A percentile compares a stretch with the other conserved stretches of the same genome.
phyloP scores from a whole-genome alignment of 2,329 filamentous ascomycete species.

The Paraphoma chrysanthemicola region DNA sequence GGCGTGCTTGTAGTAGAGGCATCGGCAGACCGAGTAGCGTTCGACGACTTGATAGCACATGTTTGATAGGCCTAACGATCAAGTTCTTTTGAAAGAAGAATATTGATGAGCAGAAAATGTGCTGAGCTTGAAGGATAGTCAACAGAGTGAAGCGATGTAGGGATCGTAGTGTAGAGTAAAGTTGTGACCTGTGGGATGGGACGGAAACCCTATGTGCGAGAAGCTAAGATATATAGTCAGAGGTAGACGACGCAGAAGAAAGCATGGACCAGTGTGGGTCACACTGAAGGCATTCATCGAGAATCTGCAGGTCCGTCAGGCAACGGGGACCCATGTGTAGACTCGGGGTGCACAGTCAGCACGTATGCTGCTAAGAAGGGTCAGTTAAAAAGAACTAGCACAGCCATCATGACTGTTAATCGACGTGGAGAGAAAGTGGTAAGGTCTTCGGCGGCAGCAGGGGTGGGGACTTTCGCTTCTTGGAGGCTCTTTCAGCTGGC shows the following conservation, averaged over 20 bases:
- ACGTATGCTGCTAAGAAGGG: slow-evolving; percentile 37
- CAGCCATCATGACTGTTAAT: slow-evolving; percentile 44
- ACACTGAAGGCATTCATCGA: slow-evolving; percentile 35
- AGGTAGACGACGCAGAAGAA: slow-evolving; percentile 22
- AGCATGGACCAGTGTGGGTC: slow-evolving; percentile 30
- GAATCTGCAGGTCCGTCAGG: slow-evolving; percentile 43
- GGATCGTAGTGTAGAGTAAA: slow-evolving; percentile 14
- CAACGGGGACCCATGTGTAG: slow-evolving; percentile 42
- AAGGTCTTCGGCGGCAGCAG: slow-evolving; percentile 36
- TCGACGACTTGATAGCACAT: slow-evolving; percentile 93
- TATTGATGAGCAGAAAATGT: background rate
- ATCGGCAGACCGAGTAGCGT: slow-evolving; percentile 84
- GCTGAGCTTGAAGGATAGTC: slow-evolving; percentile 4
- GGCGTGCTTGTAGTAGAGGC: slow-evolving; percentile 86
- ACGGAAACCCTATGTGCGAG: slow-evolving; percentile 22
- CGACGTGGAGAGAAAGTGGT: slow-evolving; percentile 32
- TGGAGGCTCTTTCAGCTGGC: slow-evolving; percentile 42
- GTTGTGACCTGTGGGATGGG: slow-evolving; percentile 17
- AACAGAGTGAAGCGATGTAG: slow-evolving; percentile 19
- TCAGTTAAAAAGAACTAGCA: slow-evolving; percentile 38
- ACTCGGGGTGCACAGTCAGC: slow-evolving; percentile 45
- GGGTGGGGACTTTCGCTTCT: slow-evolving; percentile 35
- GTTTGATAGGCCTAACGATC: slow-evolving; percentile 6
- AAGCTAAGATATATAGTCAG: slow-evolving; percentile 44
- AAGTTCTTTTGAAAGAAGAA: background rate